These are phyloP conservation scores for Piper betle DNA, from an alignment of 164 flowering plant species.

Conservation along the genomic window DNA sequence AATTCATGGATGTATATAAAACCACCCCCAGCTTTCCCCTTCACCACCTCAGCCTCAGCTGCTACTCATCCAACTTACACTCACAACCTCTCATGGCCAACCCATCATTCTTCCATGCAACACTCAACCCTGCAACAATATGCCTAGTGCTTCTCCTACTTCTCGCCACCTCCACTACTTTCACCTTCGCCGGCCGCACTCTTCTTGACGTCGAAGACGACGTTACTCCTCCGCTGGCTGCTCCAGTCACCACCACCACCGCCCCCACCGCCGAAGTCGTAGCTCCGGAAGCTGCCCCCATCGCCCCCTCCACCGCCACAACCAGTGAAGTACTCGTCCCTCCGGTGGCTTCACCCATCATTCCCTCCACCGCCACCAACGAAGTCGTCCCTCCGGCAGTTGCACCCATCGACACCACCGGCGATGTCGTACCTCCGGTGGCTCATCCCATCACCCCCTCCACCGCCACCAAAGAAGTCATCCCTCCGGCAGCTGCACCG, in stretches of 20 bases:
- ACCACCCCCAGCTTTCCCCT: too few relatives aligned
- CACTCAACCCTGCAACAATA: too few relatives aligned
- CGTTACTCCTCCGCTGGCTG: slow-evolving; percentile 4
- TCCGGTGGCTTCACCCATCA: slow-evolving; percentile 2
- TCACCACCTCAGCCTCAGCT: too few relatives aligned
- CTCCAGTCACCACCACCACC: slow-evolving; percentile 3
- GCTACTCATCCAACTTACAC: too few relatives aligned
- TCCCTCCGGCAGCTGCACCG: too few relatives aligned
- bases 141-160: slow-evolving; percentile 20
- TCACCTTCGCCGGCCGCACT: slow-evolving; percentile 34
- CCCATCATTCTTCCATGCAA: too few relatives aligned
- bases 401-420: not conserved
- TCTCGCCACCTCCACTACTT: slow-evolving; percentile 6
- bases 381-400: not conserved
- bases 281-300: slow-evolving; percentile 1
- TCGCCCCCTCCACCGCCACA: slow-evolving; percentile 2
- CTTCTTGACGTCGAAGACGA: slow-evolving; percentile 24
- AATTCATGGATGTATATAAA: too few relatives aligned
- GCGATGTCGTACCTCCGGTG: not conserved
- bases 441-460: not conserved
- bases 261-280: not conserved
- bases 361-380: slow-evolving; percentile 10
- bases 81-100: too few relatives aligned
- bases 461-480: too few relatives aligned
- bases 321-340: not conserved